Evolutionary conservation across 1,284 basidiomycete species (phyloP).

Genomic region (Paramarasmius palmivorus): DNA sequence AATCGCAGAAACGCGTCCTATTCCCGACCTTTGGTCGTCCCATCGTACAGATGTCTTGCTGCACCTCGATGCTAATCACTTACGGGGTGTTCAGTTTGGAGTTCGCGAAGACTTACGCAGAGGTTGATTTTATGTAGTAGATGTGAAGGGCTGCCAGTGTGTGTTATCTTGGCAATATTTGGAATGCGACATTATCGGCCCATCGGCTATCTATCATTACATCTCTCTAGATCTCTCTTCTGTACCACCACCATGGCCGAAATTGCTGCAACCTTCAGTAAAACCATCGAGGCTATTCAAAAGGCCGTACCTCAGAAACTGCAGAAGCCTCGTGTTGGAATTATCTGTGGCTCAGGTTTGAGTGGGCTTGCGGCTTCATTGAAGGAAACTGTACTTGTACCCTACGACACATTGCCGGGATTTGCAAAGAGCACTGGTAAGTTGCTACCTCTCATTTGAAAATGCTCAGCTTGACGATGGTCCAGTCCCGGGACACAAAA

Average conservation of each 20-base stretch:
- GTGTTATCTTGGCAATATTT: no score
- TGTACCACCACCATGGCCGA: background rate
- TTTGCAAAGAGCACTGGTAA: constrained; percentile 76
- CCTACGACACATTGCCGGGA: constrained; percentile 63
- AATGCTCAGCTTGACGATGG: background rate
- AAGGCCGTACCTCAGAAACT: constrained; percentile 41
- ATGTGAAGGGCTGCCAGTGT: no score
- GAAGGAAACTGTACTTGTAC: constrained; percentile 53
- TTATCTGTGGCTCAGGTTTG: constrained; percentile 78
- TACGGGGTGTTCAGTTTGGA: no score
- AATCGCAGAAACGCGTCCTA: no score
- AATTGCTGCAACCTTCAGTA: constrained; percentile 26
- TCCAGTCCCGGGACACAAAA: constrained; percentile 74
- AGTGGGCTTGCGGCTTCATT: constrained; percentile 63
- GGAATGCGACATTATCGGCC: no score
- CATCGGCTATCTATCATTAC: background rate
- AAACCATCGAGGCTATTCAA: constrained; percentile 38
- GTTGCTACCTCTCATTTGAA: constrained; percentile 18
- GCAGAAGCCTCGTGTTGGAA: constrained; percentile 64
- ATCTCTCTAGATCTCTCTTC: background rate
- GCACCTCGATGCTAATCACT: no score
- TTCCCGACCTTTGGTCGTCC: no score
- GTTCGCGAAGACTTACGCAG: no score
- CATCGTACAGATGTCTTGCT: no score
- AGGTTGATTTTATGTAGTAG: no score